Base-by-base conservation (phyloP, 2,329 filamentous ascomycete genomes). In the Rugonectria rugulosa region DNA sequence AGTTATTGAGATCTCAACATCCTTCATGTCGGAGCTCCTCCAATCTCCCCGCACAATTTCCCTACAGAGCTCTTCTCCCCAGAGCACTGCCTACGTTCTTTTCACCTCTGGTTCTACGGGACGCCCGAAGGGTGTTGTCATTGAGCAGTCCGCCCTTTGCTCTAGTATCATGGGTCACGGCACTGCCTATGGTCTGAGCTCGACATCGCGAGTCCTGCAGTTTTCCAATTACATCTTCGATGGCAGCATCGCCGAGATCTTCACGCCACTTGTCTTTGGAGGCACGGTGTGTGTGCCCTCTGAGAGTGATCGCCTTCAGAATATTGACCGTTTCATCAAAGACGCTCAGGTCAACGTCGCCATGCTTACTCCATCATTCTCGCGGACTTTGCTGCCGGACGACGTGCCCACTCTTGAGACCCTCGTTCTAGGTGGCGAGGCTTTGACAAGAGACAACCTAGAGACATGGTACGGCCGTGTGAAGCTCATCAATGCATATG, bases 41-140 rank as follows among this genome's bases (percentile, higher is more conserved):
- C n/a, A 27, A 20, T 14, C 20, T 27, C n/a, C 7, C 24, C 14
- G 8, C 17, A 12, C 21, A 7, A 9, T 14, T 21, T 14, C 45
- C 38, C 6, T 32, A 17, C 8, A 27, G 20, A 15, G 11, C n/a
- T 47, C 44, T 10, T 14, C 19, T 21, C 44, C 44, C 21, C 21
- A 38, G 9, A 32, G 14, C 3, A 15, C 24, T 5, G 45, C 45
- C 14, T 48, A 48, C 5, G 23, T 48, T 14, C 78, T 83, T 61
- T 84, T 83, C 65, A 85, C 82, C 11, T 84, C 81, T 3, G 82
- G 82, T 26, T 82, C 78, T 31, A 84, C 82, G 0, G 82, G 82
- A 11, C 72, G 72, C 17, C 82, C 82, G 1, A 85, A 85, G 66
- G 81, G 81, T 24, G 79, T 82, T 19, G 73, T 80, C 24, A 47